Conservation (phyloP, 805 yeast genomes). For the Yarrowia sp. region DNA sequence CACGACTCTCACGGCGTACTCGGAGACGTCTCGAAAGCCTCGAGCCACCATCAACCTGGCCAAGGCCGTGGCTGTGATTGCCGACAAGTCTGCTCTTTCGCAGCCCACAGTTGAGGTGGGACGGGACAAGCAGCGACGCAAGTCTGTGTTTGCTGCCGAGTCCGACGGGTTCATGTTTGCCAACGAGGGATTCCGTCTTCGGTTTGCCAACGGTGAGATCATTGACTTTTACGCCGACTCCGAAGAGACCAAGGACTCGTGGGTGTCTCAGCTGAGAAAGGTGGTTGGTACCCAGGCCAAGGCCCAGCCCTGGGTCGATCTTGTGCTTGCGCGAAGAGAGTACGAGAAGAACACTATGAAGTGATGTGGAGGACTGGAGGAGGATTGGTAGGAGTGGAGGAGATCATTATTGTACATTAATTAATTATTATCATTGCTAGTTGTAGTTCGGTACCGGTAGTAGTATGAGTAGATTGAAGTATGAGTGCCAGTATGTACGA, state of each 20-base stretch:
- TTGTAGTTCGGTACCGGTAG: background rate
- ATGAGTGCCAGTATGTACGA: too few relatives aligned
- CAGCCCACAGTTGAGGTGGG: constrained; percentile 47
- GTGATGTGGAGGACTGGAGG: background rate
- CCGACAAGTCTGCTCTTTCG: constrained; percentile 41
- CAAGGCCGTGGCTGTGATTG: constrained; percentile 63
- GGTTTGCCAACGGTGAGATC: constrained; percentile 79
- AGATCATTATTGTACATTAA: constrained; percentile 3
- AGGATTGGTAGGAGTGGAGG: constrained; percentile 1
- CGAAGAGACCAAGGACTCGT: constrained; percentile 61
- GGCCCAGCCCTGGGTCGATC: constrained; percentile 43
- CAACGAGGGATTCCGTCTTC: constrained; percentile 76
- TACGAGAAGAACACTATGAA: constrained; percentile 35
- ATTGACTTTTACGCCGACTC: constrained; percentile 88
- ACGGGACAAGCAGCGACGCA: constrained; percentile 42
- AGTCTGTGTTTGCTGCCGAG: constrained; percentile 59
- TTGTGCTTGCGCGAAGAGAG: constrained; percentile 39
- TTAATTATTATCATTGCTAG: too few relatives aligned
- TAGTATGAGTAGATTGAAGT: too few relatives aligned
- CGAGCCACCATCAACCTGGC: constrained; percentile 71
- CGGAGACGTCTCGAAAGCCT: constrained; percentile 71
- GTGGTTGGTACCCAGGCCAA: constrained; percentile 29
- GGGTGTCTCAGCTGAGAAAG: constrained; percentile 66
- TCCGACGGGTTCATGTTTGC: constrained; percentile 44
- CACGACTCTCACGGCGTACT: constrained; percentile 74